Evolutionary conservation across 768 basidiomycete species (phyloP), one percentile per base, ranked within the genome.

Genomic region (Crepidotus variabilis): DNA sequence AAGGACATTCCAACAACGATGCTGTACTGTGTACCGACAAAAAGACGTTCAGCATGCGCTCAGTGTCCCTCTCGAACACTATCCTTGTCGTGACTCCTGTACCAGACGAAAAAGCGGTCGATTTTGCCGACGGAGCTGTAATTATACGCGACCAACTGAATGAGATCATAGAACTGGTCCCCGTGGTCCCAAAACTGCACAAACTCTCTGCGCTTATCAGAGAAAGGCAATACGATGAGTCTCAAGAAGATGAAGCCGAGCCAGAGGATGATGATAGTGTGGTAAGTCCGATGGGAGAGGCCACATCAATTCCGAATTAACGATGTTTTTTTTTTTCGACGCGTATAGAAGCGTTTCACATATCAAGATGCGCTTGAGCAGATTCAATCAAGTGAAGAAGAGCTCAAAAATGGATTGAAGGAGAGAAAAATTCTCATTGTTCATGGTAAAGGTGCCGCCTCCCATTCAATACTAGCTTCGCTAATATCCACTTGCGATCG

Each of bases 11-110:
- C 1, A 78, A 80, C 24, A 94, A 98, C 62, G 89, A 95, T 63
- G 96, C 95, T 0, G 94, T 97, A 0, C 73, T 96, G 8, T 98
- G 96, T 69, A 96, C 94, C 0, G 62, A 76, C 0, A 78, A 86
- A 56, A 85, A 82, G 67, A 98, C 96, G 0, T 99, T 88, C 67
- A 66, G 81, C 1, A 73, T 98, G 23, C 86, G 95, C 54, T 89
- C 94, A 0, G 87, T 98, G n/a, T 79, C 80, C 8, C 75, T 97
- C 48, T 97, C 94, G 16, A 98, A 98, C 69, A 87, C 93, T 0
- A 72, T 95, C 33, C 75, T 94, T 11, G 81, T 98, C 46, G 77
- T 90, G 57, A 85, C 85, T 2, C 74, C 84, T 16, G 72, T 77
- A 1, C 66, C 72, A 36, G 71, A 73, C 63, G 66, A 62, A 24